Evolutionary conservation across 495 filamentous ascomycete species (phyloP), one percentile per base, ranked within the genome.

Genomic region (Collariella sp.): DNA sequence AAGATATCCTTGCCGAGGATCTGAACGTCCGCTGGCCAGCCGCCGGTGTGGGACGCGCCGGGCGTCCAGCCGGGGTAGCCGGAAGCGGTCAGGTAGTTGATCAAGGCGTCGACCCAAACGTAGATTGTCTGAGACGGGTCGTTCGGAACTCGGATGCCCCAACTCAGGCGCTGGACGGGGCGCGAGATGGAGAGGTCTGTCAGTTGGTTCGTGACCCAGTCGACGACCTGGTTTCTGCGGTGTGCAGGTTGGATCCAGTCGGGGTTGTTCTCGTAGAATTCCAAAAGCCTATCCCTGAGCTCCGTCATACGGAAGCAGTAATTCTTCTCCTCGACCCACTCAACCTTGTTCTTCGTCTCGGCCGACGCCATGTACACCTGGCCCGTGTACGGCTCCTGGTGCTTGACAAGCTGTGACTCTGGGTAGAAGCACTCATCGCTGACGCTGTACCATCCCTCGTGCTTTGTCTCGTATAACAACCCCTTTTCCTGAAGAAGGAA

Each of bases 391-490:
- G 88, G 84, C 62, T 93, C 89, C 22, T 89, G 64, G 50, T 82
- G 79, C 56, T 84, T 80, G 59, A 87, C 83, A 24, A 97, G 79
- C 56, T 79, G 75, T 0, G 81, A 78, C 46, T 83, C 78, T 6
- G 93, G 89, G 65, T 96, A 96, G 67, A 91, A 98, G 11, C 91
- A 90, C 74, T 98, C 93, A 66, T 98, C 93, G 68, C 87, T 86
- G 46, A 98, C 87, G 46, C 85, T 93, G 65, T 98, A 98, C 93
- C 93, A 98, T 7, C 93, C 93, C 61, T 87, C 82, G 63, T 97
- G 94, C 62, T 88, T 91, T 7, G 79, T 76, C 36, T 81, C 78
- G 70, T 97, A 98, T 50, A 97, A 89, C 59, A 85, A 82, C 7
- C 85, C 90, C 43, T 79, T 74, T 45, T 89, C 83, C 58, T 78